These are phyloP conservation scores for Xylaria longipes DNA, from an alignment of 495 filamentous ascomycete genomes.

Conservation along the genomic window DNA sequence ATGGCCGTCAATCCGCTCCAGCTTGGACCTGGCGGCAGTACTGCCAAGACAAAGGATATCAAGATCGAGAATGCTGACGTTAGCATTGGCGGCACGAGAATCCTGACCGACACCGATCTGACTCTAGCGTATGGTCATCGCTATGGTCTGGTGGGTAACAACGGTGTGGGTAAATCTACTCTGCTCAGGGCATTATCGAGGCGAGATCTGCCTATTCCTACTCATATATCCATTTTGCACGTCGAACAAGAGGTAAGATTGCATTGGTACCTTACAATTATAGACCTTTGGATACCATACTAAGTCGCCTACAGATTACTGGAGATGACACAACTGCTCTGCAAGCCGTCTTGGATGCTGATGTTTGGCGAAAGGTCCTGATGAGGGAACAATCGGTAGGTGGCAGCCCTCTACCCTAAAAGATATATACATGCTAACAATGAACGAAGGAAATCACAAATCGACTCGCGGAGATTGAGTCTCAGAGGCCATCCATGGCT, in stretches of 20 bases:
- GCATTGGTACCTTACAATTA: not conserved
- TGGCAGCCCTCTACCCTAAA: constrained; percentile 18
- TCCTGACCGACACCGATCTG: constrained; percentile 85
- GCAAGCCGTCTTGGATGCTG: constrained; percentile 95
- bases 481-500: constrained; percentile 77
- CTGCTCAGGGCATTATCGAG: constrained; percentile 88
- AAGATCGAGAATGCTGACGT: constrained; percentile 97
- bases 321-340: constrained; percentile 96
- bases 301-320: constrained; percentile 67
- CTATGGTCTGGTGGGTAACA: constrained; percentile 97
- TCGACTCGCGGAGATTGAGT: constrained; percentile 79
- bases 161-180: constrained; percentile 99
- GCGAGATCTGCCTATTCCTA: constrained; percentile 92
- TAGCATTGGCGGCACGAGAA: constrained; percentile 85
- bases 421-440: constrained; percentile 29
- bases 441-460: constrained; percentile 74
- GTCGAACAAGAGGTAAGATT: constrained; percentile 90
- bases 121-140: constrained; percentile 92
- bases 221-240: constrained; percentile 97
- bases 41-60: constrained; percentile 97
- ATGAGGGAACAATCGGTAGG: constrained; percentile 85
- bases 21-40: constrained; percentile 65
- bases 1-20: constrained; percentile 99
- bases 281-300: constrained; percentile 4
- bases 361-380: constrained; percentile 98